A percentile compares a stretch with the other conserved stretches of the same genome.
Evolutionary conservation across 192 early-diverging fungal species (phyloP).

Genomic region (Coemansia sp.): DNA sequence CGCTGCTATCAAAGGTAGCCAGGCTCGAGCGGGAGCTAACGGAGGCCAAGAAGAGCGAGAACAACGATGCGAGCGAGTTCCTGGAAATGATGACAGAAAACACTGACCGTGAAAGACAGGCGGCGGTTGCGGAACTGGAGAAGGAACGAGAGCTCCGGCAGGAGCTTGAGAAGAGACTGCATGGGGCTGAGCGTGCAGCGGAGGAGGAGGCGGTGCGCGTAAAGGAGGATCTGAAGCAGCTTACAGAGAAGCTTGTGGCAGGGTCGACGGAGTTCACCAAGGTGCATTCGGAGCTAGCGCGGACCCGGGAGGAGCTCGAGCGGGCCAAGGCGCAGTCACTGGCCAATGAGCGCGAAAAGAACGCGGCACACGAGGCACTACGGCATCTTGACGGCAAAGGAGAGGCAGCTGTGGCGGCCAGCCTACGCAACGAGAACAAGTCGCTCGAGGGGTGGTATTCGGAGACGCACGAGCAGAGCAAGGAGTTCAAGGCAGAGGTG

Average conservation of each 20-base stretch:
- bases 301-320: constrained; percentile 45
- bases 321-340: constrained; percentile 29
- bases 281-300: constrained; percentile 36
- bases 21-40: constrained; percentile 66
- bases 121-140: constrained; percentile 37
- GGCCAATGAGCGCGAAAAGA: constrained; percentile 39
- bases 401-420: no score
- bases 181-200: constrained; percentile 12
- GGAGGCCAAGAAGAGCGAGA: constrained; percentile 23
- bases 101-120: constrained; percentile 49
- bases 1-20: constrained; percentile 55
- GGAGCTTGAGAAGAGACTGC: constrained; percentile 51
- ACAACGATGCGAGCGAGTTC: constrained; percentile 21
- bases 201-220: constrained; percentile 17
- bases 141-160: constrained; percentile 34
- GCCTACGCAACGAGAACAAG: constrained; percentile 38
- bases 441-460: constrained; percentile 50
- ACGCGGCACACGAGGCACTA: constrained; percentile 38
- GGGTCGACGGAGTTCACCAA: constrained; percentile 20
- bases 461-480: constrained; percentile 44
- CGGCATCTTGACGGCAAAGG: constrained; percentile 36
- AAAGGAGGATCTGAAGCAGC: constrained; percentile 26
- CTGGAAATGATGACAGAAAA: constrained; percentile 45
- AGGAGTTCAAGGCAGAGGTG: constrained; percentile 33
- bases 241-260: constrained; percentile 20